Percentiles rank a stretch among this genome's conserved stretches.
These are phyloP conservation scores for Apocynum venetum DNA, from an alignment of 257 asterid species.

Conservation along the genomic window DNA sequence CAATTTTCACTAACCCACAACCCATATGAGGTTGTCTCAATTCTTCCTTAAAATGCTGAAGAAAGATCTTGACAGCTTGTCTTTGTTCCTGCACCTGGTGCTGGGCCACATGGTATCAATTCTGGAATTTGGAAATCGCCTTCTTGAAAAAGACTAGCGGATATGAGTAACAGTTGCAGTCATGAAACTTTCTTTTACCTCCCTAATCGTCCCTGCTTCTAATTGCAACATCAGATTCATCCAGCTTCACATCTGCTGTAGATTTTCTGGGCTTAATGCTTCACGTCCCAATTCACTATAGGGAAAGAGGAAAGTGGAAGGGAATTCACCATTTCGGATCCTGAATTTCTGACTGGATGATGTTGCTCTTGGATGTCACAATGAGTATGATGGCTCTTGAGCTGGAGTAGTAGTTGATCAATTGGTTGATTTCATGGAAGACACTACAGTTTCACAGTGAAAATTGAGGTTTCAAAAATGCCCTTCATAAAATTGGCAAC, in stretches of 20 bases:
- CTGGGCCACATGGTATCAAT: conserved; percentile 10
- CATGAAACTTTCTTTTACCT: background rate
- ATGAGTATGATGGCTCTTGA: too few relatives aligned
- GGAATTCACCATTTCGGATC: background rate
- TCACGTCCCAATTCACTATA: background rate
- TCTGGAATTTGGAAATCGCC: conserved; percentile 10
- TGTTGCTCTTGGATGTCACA: too few relatives aligned
- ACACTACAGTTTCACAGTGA: too few relatives aligned
- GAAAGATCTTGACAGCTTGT: conserved; percentile 14
- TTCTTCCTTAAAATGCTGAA: background rate
- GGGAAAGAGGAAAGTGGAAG: background rate
- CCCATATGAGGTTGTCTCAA: too few relatives aligned
- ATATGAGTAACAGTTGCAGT: conserved; percentile 3
- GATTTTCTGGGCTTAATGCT: background rate
- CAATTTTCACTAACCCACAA: too few relatives aligned
- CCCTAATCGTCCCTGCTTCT: background rate
- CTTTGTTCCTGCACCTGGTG: conserved; percentile 15
- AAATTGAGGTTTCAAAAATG: too few relatives aligned
- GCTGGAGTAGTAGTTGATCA: too few relatives aligned
- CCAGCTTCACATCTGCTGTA: conserved; percentile 2
- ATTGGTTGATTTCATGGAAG: too few relatives aligned
- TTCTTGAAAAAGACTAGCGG: conserved; percentile 3
- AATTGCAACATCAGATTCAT: background rate
- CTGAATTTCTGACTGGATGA: background rate
- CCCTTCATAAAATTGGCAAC: too few relatives aligned